A percentile compares a stretch with the other conserved stretches of the same genome.
phyloP scores from a whole-genome alignment of 2,329 filamentous ascomycete species.

The Neocatenulostroma microsporum region DNA sequence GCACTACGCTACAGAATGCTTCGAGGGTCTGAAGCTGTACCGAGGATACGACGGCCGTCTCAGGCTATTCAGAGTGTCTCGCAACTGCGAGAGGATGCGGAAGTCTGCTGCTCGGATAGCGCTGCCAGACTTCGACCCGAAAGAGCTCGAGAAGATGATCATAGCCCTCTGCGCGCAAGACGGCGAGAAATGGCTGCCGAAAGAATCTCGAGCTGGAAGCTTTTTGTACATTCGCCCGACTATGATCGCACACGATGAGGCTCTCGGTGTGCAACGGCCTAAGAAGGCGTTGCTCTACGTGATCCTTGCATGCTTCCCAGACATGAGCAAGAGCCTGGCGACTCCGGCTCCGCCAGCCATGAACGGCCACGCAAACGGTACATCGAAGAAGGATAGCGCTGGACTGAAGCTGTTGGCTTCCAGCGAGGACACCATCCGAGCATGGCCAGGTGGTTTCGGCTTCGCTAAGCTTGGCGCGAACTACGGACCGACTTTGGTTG shows the following conservation, averaged over 20 bases:
- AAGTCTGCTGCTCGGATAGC: constrained; percentile 55
- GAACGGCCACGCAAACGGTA: constrained; percentile 24
- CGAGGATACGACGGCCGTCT: constrained; percentile 62
- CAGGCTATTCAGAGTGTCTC: constrained; percentile 67
- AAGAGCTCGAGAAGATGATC: constrained; percentile 67
- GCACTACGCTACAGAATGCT: constrained; percentile 87
- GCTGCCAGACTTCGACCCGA: constrained; percentile 63
- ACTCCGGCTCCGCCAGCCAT: constrained; percentile 23
- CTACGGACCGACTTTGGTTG: constrained; percentile 76
- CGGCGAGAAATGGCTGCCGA: constrained; percentile 70
- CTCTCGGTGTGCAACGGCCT: constrained; percentile 73
- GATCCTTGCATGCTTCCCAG: constrained; percentile 49
- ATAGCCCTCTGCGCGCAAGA: constrained; percentile 63
- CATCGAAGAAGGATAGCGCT: constrained; percentile 10
- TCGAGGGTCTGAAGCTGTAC: constrained; percentile 74
- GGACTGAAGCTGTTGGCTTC: constrained; percentile 67
- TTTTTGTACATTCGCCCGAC: constrained; percentile 76
- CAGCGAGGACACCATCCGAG: constrained; percentile 73
- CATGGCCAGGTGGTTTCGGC: constrained; percentile 89
- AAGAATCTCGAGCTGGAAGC: constrained; percentile 54
- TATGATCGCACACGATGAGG: constrained; percentile 72
- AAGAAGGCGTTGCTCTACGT: constrained; percentile 83
- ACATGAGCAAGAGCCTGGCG: constrained; percentile 31
- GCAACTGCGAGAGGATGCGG: constrained; percentile 60
- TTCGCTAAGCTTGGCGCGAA: constrained; percentile 90